A percentile compares a stretch with the other conserved stretches of the same genome.
Conservation (phyloP, 805 yeast genomes). For the Spencermartinsiella europaea region DNA sequence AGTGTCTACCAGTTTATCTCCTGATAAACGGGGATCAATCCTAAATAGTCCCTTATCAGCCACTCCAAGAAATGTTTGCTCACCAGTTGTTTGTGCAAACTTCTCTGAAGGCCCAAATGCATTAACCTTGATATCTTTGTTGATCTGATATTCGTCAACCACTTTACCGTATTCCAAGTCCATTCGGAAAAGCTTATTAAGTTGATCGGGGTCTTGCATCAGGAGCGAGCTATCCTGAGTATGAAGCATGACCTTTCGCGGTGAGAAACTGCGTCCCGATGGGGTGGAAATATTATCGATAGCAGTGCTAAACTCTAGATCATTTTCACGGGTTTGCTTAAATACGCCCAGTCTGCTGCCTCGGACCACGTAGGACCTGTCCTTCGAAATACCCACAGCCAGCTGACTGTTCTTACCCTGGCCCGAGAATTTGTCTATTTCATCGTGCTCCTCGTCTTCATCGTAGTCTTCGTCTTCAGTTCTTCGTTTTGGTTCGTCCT, state of each 20-base stretch:
- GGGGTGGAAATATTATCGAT: conserved; percentile 54
- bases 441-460: conserved; percentile 26
- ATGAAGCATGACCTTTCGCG: conserved; percentile 69
- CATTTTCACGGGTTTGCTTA: conserved; percentile 47
- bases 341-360: conserved; percentile 80
- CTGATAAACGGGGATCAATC: conserved; percentile 70
- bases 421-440: conserved; percentile 22
- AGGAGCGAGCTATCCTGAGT: conserved; percentile 66
- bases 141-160: conserved; percentile 78
- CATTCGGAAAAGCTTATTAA: conserved; percentile 56
- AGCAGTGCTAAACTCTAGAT: conserved; percentile 60
- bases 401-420: conserved; percentile 55
- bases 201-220: conserved; percentile 48
- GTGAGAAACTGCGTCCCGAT: conserved; percentile 47
- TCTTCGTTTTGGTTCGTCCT: conserved; percentile 26
- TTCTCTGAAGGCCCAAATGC: conserved; percentile 67
- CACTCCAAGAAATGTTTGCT: conserved; percentile 69
- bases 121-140: conserved; percentile 42
- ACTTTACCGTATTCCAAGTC: conserved; percentile 75
- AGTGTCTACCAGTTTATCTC: conserved; percentile 54
- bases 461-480: conserved; percentile 30
- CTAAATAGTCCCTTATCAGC: conserved; percentile 62
- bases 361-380: conserved; percentile 73
- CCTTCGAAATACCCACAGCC: conserved; percentile 64
- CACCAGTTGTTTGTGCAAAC: conserved; percentile 67